Evolutionary conservation across 106 monocot genomes (phyloP), one percentile per base, ranked within the genome.

Genomic region (Narthecium ossifragum): DNA sequence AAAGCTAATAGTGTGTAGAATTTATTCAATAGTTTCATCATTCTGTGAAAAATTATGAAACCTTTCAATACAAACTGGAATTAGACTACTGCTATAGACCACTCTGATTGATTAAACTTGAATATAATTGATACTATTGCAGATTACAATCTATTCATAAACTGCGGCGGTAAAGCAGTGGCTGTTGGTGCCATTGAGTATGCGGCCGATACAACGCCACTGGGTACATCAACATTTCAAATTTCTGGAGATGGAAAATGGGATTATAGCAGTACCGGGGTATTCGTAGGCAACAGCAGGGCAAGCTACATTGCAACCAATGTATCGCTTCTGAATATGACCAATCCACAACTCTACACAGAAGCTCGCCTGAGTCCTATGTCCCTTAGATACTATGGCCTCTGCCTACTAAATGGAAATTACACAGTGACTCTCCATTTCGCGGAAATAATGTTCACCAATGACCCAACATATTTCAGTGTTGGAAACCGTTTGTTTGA

Each of bases 111-210:
- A n/a, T 39, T 3, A 39, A 39, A 39, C 39, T 39, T 1, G 39
- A 9, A 38, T 38, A 6, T 12, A 38, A 38, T 38, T 38, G 37
- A 38, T 38, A 38, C 37, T 38, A 6, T 13, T 41, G 36, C 71
- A 83, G 83, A 83, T 48, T 78, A 67, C 51, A 37, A 83, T 3
- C 18, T 83, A 51, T 78, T 67, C 58, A 83, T 83, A 67, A 83
- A 83, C 37, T 78, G 78, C 63, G 83, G 83, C 59, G 83, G 83
- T 8, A 31, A 30, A 14, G 48, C 18, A 13, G 63, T 63, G 15
- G 71, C 17, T 10, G 26, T 83, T 24, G 74, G 43, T 5, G 49
- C 9, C 4, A 23, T 48, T n/a, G 52, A 33, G 26, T 83, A 71
- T 51, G 74, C 74, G 49, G 63, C 34, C 5, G 78, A 83, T 20